These are phyloP conservation scores for Geotrichum siamense DNA, from an alignment of 1,139 yeast species.

Conservation along the genomic window DNA sequence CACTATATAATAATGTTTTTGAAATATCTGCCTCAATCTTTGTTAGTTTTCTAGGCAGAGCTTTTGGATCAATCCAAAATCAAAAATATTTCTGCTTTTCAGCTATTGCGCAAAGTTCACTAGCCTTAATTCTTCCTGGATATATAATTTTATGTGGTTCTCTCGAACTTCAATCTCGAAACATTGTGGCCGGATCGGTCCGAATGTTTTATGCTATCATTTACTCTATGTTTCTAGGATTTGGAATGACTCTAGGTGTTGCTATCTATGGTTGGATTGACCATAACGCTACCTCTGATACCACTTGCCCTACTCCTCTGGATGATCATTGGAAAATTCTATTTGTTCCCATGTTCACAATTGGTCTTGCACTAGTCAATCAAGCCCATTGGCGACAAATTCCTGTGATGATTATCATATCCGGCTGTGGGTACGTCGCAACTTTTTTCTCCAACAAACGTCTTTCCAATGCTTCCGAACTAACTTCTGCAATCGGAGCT, in stretches of 20 bases:
- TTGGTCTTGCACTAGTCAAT: constrained; percentile 66
- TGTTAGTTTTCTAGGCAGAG: constrained; percentile 80
- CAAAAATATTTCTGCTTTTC: constrained; percentile 63
- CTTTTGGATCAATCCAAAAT: constrained; percentile 66
- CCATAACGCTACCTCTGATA: constrained; percentile 57
- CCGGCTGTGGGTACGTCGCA: constrained; percentile 74
- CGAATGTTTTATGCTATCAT: constrained; percentile 94
- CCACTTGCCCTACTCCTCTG: constrained; percentile 47
- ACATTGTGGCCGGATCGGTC: constrained; percentile 87
- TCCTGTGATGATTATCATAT: constrained; percentile 72
- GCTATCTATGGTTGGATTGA: constrained; percentile 94
- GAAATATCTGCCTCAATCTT: constrained; percentile 86
- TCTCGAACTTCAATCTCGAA: constrained; percentile 79
- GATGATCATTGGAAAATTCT: constrained; percentile 63
- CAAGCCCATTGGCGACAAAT: constrained; percentile 75
- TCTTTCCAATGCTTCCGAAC: constrained; percentile 65
- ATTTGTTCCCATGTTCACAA: constrained; percentile 73
- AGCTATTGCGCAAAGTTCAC: constrained; percentile 80
- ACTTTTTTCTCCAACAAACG: constrained; percentile 74
- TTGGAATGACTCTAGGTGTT: constrained; percentile 89
- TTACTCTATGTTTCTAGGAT: constrained; percentile 81
- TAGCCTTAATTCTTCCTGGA: constrained; percentile 88
- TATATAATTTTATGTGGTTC: constrained; percentile 87
- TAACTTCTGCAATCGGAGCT: constrained; percentile 84
- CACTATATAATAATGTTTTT: constrained; percentile 78